Percentiles rank a stretch among this genome's conserved stretches.
These are phyloP conservation scores for Diatrype stigma DNA, from an alignment of 2,329 filamentous ascomycete species.

Conservation along the genomic window DNA sequence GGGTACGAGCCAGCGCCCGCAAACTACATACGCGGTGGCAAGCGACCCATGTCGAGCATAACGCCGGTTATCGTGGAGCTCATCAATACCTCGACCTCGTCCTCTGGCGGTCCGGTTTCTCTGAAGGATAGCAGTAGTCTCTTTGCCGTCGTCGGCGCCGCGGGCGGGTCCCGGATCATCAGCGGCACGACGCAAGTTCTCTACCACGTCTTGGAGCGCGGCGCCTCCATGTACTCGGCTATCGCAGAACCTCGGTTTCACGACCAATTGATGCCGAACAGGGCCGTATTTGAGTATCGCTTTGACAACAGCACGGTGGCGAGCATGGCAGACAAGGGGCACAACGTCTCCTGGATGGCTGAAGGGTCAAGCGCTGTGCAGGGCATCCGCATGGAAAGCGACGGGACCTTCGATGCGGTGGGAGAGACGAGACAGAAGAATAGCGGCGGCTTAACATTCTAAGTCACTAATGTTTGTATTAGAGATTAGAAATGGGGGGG, in stretches of 20 bases:
- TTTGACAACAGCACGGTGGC: constrained; percentile 63
- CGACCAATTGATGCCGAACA: constrained; percentile 75
- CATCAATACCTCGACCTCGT: constrained; percentile 26
- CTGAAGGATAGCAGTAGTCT: constrained; percentile 48
- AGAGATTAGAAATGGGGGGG: not conserved
- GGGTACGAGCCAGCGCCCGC: constrained; percentile 74
- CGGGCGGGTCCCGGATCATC: constrained; percentile 80
- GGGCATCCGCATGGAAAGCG: constrained; percentile 54
- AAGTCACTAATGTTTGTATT: constrained; percentile 4
- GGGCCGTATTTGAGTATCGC: constrained; percentile 60
- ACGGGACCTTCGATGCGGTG: constrained; percentile 73
- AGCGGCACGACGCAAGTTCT: constrained; percentile 72
- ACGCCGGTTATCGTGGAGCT: constrained; percentile 71
- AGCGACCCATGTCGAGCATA: constrained; percentile 80
- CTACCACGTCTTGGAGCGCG: constrained; percentile 66
- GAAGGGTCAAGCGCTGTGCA: constrained; percentile 67
- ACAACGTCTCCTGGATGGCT: constrained; percentile 67
- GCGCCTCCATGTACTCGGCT: constrained; percentile 55
- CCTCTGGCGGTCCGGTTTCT: not conserved
- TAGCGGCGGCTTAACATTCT: constrained; percentile 58
- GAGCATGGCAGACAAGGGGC: constrained; percentile 60
- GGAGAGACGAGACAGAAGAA: constrained; percentile 71
- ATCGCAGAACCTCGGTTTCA: constrained; percentile 67
- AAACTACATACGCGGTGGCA: constrained; percentile 78
- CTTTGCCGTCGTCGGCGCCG: constrained; percentile 67